Percentiles rank a stretch among this genome's conserved stretches.
Evolutionary conservation across 208 protist genomes (phyloP).

Genomic region (Entamoeba moshkovskii): DNA sequence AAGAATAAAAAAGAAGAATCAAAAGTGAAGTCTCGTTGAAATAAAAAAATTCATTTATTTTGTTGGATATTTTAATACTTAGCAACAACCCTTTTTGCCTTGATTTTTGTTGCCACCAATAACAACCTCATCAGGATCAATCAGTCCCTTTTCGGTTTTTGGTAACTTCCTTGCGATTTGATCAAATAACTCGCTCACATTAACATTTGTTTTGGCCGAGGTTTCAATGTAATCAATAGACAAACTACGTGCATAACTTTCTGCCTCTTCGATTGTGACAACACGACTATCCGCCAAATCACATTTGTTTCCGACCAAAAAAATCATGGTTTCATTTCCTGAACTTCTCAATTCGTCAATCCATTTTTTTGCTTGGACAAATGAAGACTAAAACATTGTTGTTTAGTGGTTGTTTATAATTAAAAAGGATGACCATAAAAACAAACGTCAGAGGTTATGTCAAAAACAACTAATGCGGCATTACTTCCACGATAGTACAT

Average conservation of each 20-base stretch:
- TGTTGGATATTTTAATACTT: not conserved
- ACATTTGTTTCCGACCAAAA: not conserved
- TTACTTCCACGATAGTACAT: constrained; percentile 71
- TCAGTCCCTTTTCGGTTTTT: not conserved
- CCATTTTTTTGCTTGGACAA: constrained; percentile 27
- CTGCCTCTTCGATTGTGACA: not conserved
- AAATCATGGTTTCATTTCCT: not conserved
- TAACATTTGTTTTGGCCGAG: not conserved
- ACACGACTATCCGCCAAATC: not conserved
- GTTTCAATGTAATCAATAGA: not conserved
- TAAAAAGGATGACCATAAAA: not conserved
- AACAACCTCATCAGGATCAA: not conserved
- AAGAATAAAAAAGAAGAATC: not conserved
- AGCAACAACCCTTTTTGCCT: not conserved
- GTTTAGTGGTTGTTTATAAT: not conserved
- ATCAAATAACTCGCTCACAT: not conserved
- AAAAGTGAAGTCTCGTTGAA: not conserved
- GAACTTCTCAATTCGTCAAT: constrained; percentile 8
- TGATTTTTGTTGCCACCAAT: not conserved
- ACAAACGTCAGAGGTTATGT: constrained; percentile 49
- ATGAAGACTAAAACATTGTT: not conserved
- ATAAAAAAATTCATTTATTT: not conserved
- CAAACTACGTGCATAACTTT: not conserved
- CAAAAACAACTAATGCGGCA: constrained; percentile 68
- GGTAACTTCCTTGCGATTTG: not conserved